Percentiles rank a stretch among this genome's conserved stretches.
These are phyloP conservation scores for Claviceps capensis DNA, from an alignment of 2,329 filamentous ascomycete species.

Conservation along the genomic window DNA sequence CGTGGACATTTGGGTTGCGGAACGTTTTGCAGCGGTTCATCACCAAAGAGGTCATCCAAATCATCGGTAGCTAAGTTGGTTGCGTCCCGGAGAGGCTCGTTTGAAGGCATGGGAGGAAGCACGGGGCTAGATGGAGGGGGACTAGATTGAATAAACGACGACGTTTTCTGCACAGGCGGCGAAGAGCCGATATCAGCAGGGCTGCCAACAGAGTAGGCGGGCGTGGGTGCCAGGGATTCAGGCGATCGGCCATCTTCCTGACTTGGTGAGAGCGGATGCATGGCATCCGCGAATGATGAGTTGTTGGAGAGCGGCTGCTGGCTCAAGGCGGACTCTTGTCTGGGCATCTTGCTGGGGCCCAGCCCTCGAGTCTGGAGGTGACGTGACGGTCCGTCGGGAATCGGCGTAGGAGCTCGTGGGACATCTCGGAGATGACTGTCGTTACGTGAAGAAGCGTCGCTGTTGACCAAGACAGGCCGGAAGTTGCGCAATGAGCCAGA, in stretches of 20 bases:
- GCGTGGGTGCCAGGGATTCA: conserved; percentile 38
- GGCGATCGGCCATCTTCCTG: conserved; percentile 41
- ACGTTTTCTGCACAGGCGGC: conserved; percentile 61
- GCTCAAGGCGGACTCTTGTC: conserved; percentile 47
- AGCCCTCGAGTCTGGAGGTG: conserved; percentile 16
- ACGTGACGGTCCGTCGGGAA: conserved; percentile 37
- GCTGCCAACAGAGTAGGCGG: conserved; percentile 47
- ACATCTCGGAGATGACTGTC: conserved; percentile 51
- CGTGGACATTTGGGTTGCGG: conserved; percentile 16
- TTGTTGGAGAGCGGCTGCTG: conserved; percentile 35
- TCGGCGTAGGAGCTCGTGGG: conserved; percentile 65
- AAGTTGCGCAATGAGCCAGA: conserved; percentile 78
- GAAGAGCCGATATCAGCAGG: conserved; percentile 80
- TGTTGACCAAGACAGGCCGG: conserved; percentile 50
- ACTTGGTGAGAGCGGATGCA: conserved; percentile 26
- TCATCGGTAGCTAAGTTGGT: conserved; percentile 81
- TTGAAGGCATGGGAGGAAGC: conserved; percentile 47
- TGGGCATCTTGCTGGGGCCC: conserved; percentile 24
- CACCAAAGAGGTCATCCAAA: conserved; percentile 54
- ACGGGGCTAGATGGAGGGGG: conserved; percentile 70
- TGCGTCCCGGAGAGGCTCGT: conserved; percentile 50
- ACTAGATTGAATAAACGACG: conserved; percentile 40
- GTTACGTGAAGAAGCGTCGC: conserved; percentile 20
- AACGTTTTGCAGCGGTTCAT: conserved; percentile 35
- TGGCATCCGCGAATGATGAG: conserved; percentile 28